Conservation (phyloP, 257 asterid species). For the Solanum pennellii region DNA sequence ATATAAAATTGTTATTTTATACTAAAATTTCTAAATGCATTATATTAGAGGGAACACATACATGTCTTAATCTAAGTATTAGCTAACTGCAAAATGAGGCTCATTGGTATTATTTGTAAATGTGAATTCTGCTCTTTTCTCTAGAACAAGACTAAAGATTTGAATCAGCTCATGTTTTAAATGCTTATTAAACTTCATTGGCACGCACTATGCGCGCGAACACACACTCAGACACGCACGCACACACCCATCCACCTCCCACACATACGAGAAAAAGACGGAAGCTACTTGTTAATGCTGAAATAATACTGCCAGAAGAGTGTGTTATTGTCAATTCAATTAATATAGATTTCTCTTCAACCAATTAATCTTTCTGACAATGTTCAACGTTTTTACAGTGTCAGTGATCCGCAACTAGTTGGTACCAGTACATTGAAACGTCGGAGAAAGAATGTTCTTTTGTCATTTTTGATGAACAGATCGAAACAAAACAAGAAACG, state of each 20-base stretch:
- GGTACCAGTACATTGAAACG: not conserved
- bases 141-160: too few relatives aligned
- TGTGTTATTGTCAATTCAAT: constrained; percentile 5
- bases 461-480: not conserved
- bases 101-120: too few relatives aligned
- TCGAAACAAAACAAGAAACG: constrained; percentile 36
- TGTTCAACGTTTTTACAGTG: constrained; percentile 19
- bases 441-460: not conserved
- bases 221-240: not conserved
- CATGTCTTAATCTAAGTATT: too few relatives aligned
- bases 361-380: not conserved
- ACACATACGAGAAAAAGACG: constrained; percentile 25
- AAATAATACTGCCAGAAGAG: constrained; percentile 37
- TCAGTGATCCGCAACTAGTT: constrained; percentile 11
- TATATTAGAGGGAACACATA: too few relatives aligned
- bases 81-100: too few relatives aligned
- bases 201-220: not conserved
- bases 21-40: too few relatives aligned
- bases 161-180: too few relatives aligned
- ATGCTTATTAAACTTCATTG: too few relatives aligned
- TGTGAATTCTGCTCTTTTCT: too few relatives aligned
- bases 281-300: constrained; percentile 27
- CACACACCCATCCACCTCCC: too few relatives aligned
- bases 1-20: too few relatives aligned
- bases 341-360: not conserved